Conservation (phyloP, 805 yeast genomes). For the Zygosaccharomyces gambellarensis region DNA sequence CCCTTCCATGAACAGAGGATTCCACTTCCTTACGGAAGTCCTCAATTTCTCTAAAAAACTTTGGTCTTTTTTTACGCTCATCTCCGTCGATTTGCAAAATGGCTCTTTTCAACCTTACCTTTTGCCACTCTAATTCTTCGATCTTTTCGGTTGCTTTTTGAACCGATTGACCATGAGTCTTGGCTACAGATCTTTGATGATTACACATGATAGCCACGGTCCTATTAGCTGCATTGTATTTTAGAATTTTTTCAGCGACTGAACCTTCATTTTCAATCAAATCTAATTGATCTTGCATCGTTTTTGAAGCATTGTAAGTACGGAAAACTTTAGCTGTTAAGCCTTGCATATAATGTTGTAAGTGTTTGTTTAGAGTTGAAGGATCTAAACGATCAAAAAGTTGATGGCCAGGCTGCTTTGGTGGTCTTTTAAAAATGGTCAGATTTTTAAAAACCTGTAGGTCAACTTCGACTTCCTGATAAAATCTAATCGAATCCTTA, state of each 20-base stretch:
- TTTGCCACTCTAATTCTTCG: slow-evolving; percentile 81
- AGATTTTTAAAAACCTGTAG: slow-evolving; percentile 87
- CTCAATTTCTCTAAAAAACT: slow-evolving; percentile 62
- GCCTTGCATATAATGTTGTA: slow-evolving; percentile 88
- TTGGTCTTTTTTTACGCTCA: slow-evolving; percentile 45
- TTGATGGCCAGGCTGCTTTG: slow-evolving; percentile 89
- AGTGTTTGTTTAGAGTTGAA: slow-evolving; percentile 70
- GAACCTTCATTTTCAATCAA: slow-evolving; percentile 82
- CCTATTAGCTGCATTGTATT: slow-evolving; percentile 90
- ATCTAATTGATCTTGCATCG: slow-evolving; percentile 93
- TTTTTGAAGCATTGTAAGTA: slow-evolving; percentile 92
- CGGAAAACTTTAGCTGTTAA: slow-evolving; percentile 95
- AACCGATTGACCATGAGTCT: slow-evolving; percentile 75
- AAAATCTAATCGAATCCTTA: slow-evolving; percentile 88
- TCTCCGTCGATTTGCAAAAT: slow-evolving; percentile 59
- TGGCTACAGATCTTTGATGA: slow-evolving; percentile 90
- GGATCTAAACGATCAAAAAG: slow-evolving; percentile 89
- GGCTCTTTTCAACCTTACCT: slow-evolving; percentile 65
- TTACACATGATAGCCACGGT: slow-evolving; percentile 94
- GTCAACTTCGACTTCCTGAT: slow-evolving; percentile 90
- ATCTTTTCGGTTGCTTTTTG: slow-evolving; percentile 73
- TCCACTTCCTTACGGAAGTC: slow-evolving; percentile 65
- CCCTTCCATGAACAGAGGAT: slow-evolving; percentile 48
- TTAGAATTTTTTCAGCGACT: slow-evolving; percentile 78
- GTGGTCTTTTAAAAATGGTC: slow-evolving; percentile 78